Percentiles rank a stretch among this genome's conserved stretches.
Conservation (phyloP, 2,329 filamentous ascomycete genomes). For the Ophiostoma montium region DNA sequence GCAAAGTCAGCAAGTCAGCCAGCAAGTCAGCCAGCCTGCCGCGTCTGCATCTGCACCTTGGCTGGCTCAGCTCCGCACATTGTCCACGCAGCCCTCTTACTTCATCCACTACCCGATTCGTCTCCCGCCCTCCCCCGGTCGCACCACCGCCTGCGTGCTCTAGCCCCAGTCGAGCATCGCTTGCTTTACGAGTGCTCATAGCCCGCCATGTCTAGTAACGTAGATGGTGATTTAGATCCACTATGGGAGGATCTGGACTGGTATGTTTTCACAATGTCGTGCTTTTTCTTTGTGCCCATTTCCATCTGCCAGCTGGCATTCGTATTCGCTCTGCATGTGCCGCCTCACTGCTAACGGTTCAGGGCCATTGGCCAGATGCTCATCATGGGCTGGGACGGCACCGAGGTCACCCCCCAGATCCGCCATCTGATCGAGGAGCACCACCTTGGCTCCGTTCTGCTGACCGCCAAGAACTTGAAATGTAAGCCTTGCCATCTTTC, state of each 20-base stretch:
- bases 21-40: no score
- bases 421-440: conserved; percentile 66
- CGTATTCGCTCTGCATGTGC: no score
- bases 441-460: conserved; percentile 74
- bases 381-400: conserved; percentile 79
- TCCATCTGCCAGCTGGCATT: no score
- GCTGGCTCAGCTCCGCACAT: no score
- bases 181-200: neutral
- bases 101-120: no score
- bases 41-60: no score
- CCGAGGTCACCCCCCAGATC: conserved; percentile 70
- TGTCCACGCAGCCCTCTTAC: no score
- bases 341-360: conserved; percentile 10
- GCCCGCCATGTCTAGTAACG: conserved; percentile 18
- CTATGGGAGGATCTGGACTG: conserved; percentile 66
- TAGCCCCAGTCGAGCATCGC: neutral
- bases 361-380: conserved; percentile 64
- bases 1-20: no score
- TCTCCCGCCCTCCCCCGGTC: no score
- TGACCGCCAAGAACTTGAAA: conserved; percentile 76
- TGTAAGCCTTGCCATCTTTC: conserved; percentile 34
- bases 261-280: conserved; percentile 35
- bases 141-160: neutral
- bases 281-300: neutral
- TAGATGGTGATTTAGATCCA: conserved; percentile 39